Percentiles rank a stretch among this genome's conserved stretches.
Conservation (phyloP, 2,329 filamentous ascomycete genomes). For the Aspergillus sp. region DNA sequence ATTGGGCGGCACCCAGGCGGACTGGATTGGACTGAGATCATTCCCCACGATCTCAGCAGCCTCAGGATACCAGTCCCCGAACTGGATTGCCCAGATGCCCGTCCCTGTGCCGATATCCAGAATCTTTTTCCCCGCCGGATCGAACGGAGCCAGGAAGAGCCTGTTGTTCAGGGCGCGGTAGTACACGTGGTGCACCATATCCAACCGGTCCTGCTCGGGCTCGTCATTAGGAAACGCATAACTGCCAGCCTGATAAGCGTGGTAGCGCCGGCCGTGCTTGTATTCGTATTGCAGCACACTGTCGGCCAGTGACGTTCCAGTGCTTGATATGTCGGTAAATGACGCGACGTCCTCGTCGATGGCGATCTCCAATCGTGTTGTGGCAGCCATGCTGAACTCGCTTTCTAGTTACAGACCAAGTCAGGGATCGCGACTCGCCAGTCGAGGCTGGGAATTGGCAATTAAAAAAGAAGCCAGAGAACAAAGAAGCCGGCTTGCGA, state of each 20-base stretch:
- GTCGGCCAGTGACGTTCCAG: constrained; percentile 11
- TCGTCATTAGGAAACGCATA: constrained; percentile 39
- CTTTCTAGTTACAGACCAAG: too few relatives aligned
- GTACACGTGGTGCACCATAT: constrained; percentile 38
- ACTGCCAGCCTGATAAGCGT: constrained; percentile 27
- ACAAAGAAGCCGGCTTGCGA: too few relatives aligned
- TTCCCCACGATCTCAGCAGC: constrained; percentile 45
- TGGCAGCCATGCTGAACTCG: neutral
- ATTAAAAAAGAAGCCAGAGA: too few relatives aligned
- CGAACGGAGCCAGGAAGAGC: constrained; percentile 39
- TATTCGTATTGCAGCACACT: constrained; percentile 16
- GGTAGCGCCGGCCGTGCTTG: constrained; percentile 27
- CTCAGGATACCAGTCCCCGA: constrained; percentile 35
- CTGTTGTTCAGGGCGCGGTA: constrained; percentile 36
- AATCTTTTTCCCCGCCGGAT: constrained; percentile 26
- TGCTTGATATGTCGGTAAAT: neutral
- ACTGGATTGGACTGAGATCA: constrained; percentile 46
- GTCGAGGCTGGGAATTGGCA: too few relatives aligned
- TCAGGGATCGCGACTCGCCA: too few relatives aligned
- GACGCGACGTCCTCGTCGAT: constrained; percentile 2
- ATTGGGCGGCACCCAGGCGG: constrained; percentile 39
- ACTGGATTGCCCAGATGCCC: constrained; percentile 36
- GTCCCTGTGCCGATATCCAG: constrained; percentile 44
- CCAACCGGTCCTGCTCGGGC: constrained; percentile 35
- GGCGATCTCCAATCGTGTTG: neutral